Evolutionary conservation across 306 rosid species (phyloP), one percentile per base, ranked within the genome.

Genomic region (Trifolium pratense): DNA sequence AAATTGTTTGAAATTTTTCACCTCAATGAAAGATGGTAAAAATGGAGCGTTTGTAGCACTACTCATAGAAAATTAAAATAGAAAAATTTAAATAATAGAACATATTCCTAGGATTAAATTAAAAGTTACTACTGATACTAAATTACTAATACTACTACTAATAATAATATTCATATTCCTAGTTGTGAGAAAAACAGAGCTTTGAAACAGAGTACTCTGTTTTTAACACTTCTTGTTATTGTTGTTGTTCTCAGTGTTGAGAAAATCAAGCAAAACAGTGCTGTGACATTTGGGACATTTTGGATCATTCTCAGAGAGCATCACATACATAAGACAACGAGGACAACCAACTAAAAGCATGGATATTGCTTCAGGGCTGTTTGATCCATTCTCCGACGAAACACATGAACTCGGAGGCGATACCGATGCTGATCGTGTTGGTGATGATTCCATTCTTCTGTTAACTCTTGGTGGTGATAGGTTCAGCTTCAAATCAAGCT

Each of bases 241-340:
- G 31, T 65, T 55, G 62, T 64, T 74, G 78, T 61, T 74, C 73
- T 74, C 52, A 68, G 88, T 89, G 37, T 91, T 94, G 75, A 91
- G 90, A 59, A 94, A 84, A 73, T 94, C 97, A 4, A 94, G 96
- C 86, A 94, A 81, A 73, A 94, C 99, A n/a, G 99, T 91, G 88
- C 93, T 94, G 80, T 88, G 86, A 86, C 99, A 94, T 63, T 91
- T 91, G 52, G 99, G 99, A 80, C 99, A 94, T 58, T 90, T 94
- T 0, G 96, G 97, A 18, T 94, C 99, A 31, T 84, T 83, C 45
- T 94, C 96, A 0, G 97, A 88, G n/a, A 94, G 97, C 99, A 94
- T 94, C 23, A 94, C 99, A 29, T 91, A 94, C 97, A 94, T 88
- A 66, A 94, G 97, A 75, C 99, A 94, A 36, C 96, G 87, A 0